Evolutionary conservation across 73 alveolate species (phyloP), one percentile per base, ranked within the genome.

Genomic region (Effrenium voratum): DNA sequence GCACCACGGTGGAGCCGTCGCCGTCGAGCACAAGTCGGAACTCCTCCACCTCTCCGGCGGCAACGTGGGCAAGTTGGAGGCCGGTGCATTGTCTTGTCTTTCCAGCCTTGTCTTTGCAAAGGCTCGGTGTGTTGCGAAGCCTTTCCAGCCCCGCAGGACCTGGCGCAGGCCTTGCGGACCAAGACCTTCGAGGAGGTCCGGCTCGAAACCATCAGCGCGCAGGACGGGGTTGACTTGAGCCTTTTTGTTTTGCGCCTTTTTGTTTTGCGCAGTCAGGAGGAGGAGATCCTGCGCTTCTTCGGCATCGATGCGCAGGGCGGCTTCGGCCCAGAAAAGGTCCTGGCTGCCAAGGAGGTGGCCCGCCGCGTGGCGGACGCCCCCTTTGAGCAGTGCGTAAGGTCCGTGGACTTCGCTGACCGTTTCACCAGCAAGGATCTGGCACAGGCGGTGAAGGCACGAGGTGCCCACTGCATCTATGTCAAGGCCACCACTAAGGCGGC

Each of bases 21-120:
- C 93, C 40, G 93, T 52, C 80, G 80, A 50, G 93, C 93, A 52
- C 93, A 84, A 84, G 93, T 34, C 76, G 80, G 93, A 84, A 52
- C 76, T 84, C 79, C 76, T 84, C 59, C 80, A 84, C 93, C 93
- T 84, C 79, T 36, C 93, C 76, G 93, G 93, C 59, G 59, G 93
- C 93, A 84, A 75, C 57, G 52, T 75, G 12, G 85, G 85, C 57
- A 34, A 38, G 85, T 2, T 75, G 85, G 57, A 75, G 85, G 85
- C 47, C 85, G 34, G 47, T 19, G 85, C 43, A 66, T 24, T 66
- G 13, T 52, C 26, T 52, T 52, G 63, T 52, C 19, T 52, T 52
- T 52, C 63, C 63, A 52, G 63, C 63, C 19, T 52, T 52, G 63
- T 52, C 26, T 52, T 26, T 26, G 79, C 79, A 19, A 52, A 52